Conservation (phyloP, 2,329 filamentous ascomycete genomes). For the Epichloe bromicola region DNA sequence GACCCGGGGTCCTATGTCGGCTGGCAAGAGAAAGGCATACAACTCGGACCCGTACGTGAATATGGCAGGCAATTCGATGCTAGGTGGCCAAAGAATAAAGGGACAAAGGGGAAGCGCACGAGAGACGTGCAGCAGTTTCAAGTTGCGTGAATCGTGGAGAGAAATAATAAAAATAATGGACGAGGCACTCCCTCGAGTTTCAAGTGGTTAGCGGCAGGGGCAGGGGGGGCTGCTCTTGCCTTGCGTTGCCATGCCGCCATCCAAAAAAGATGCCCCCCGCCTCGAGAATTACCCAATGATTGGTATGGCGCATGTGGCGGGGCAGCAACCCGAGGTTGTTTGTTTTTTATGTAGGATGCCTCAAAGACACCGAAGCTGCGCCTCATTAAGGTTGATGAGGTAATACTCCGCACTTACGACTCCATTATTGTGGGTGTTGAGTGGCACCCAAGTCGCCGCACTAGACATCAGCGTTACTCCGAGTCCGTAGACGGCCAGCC, state of each 20-base stretch:
- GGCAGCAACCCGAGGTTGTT: background rate
- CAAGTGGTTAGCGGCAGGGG: constrained; percentile 1
- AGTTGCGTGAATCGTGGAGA: background rate
- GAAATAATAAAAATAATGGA: background rate
- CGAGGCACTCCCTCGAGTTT: background rate
- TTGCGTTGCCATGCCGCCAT: background rate
- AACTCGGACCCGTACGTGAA: background rate
- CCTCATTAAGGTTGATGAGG: no score
- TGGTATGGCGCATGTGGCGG: background rate
- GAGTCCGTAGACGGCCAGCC: background rate
- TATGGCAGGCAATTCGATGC: background rate
- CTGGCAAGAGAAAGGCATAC: no score
- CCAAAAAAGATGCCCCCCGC: no score
- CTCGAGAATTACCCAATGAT: background rate
- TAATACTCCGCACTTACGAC: no score
- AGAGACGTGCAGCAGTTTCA: background rate
- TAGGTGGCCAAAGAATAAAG: background rate
- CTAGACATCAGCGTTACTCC: no score
- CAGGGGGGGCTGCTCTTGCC: background rate
- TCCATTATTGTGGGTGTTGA: no score
- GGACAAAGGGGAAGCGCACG: background rate
- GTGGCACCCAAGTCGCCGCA: no score
- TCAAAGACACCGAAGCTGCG: no score
- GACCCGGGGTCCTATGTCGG: background rate
- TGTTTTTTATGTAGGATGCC: no score